phyloP scores from a whole-genome alignment of 208 protist species.

The Acanthamoeba healyi region DNA sequence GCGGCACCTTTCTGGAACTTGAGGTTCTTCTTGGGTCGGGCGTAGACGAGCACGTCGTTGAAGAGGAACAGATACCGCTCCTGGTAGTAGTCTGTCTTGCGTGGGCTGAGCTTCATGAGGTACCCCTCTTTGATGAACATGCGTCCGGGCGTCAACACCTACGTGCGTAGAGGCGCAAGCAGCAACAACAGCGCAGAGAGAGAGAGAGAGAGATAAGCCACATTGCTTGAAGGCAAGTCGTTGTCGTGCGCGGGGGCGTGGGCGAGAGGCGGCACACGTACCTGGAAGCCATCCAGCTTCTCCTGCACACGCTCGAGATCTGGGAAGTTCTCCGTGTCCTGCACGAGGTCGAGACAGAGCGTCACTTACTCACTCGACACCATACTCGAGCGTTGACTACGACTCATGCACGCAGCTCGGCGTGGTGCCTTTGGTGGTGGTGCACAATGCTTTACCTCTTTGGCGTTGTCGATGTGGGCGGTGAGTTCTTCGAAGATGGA shows the following conservation, averaged over 20 bases:
- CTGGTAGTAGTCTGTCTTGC: not conserved
- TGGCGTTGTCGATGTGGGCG: slow-evolving; percentile 40
- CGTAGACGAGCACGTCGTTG: slow-evolving; percentile 54
- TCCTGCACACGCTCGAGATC: not conserved
- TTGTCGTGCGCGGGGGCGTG: not conserved
- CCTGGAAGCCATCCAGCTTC: slow-evolving; percentile 28
- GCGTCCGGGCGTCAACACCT: slow-evolving; percentile 8
- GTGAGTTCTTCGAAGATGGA: slow-evolving; percentile 31
- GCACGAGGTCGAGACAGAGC: too few species aligned
- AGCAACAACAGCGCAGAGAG: too few species aligned
- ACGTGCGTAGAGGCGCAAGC: too few species aligned
- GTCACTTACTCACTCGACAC: too few species aligned
- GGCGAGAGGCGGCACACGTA: not conserved
- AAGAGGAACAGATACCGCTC: slow-evolving; percentile 59
- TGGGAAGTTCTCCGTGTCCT: slow-evolving; percentile 19
- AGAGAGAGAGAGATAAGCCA: not conserved
- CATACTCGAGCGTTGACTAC: not conserved
- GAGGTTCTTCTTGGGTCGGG: slow-evolving; percentile 4
- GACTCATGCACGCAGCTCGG: not conserved
- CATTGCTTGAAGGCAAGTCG: not conserved
- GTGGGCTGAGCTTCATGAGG: slow-evolving; percentile 15
- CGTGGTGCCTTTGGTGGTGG: too few species aligned
- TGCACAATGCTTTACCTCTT: not conserved
- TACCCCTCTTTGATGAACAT: slow-evolving; percentile 50
- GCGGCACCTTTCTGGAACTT: not conserved